Conservation (phyloP, 2,329 filamentous ascomycete species). For the Xylariaceae sp. region DNA sequence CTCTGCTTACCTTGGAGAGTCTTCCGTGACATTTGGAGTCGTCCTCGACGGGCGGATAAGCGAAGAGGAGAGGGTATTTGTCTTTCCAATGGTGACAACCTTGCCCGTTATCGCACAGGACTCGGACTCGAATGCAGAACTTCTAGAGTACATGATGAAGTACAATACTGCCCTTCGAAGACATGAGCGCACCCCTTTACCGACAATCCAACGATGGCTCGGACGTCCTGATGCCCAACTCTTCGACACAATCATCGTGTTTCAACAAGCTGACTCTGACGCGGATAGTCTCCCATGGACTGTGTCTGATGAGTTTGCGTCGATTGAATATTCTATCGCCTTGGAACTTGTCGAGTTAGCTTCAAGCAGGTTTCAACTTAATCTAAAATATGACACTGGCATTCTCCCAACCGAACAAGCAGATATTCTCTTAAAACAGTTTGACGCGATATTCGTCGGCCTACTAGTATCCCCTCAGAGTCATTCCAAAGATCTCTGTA, state of each 20-base stretch:
- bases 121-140: slow-evolving; percentile 52
- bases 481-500: slow-evolving; percentile 43
- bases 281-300: slow-evolving; percentile 53
- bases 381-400: slow-evolving; percentile 66
- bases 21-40: slow-evolving; percentile 74
- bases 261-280: slow-evolving; percentile 62
- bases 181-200: slow-evolving; percentile 72
- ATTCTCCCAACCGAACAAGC: slow-evolving; percentile 72
- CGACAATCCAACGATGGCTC: slow-evolving; percentile 72
- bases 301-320: slow-evolving; percentile 65
- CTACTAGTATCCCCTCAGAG: slow-evolving; percentile 55
- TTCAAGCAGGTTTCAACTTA: slow-evolving; percentile 56
- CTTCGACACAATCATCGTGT: slow-evolving; percentile 86
- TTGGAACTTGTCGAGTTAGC: slow-evolving; percentile 70
- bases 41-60: slow-evolving; percentile 76
- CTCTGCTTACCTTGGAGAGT: slow-evolving; percentile 75
- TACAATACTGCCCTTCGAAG: slow-evolving; percentile 67
- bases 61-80: slow-evolving; percentile 58
- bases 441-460: slow-evolving; percentile 67
- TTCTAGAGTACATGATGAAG: slow-evolving; percentile 66
- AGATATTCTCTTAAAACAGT: slow-evolving; percentile 66
- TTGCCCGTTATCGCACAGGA: slow-evolving; percentile 70
- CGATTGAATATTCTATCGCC: slow-evolving; percentile 78
- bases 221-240: slow-evolving; percentile 65
- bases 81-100: slow-evolving; percentile 82